Evolutionary conservation across 257 asterid species (phyloP), one percentile per base, ranked within the genome.

Genomic region (Lycium barbarum): DNA sequence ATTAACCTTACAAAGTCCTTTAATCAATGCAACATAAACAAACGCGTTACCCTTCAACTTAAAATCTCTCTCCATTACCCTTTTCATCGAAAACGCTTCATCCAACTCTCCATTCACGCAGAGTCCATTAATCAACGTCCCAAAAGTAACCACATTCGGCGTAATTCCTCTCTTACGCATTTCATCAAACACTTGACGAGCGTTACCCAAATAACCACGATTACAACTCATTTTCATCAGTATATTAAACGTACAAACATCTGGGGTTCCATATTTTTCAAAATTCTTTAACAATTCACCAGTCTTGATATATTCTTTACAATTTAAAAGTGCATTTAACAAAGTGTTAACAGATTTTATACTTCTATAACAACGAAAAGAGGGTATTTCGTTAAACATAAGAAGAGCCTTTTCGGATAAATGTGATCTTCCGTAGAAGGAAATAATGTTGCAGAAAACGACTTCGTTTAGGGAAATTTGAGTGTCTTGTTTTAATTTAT

Each of bases 91-190:
- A 86, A 95, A 84, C 53, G 94, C 98, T 51, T 71, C 82, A 1
- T 65, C 87, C 83, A 92, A 67, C 49, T 89, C 89, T 1, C 78
- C 84, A 72, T 88, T 90, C 51, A 62, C 63, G 38, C 95, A 93
- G 49, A 92, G 87, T 67, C 95, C 92, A 10, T 90, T 91, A 83
- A 93, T 92, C 89, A 95, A 55, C 84, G 97, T 94, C 86, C 96
- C 97, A 38, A 92, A 93, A 0, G 96, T 92, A 63, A 92, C 91
- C 85, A 90, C 93, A 89, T 92, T 90, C 3, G 97, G 97, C 86
- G 61, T 74, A 66, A 90, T 54, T 58, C 94, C 91, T 88, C 91
- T 89, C 17, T 38, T 88, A 15, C 49, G 88, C 98, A 95, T 94
- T 90, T 87, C 98, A 80, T 87, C 95, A 35, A 91, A 94, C 92